These are phyloP conservation scores for Lanmaoa rubissima DNA, from an alignment of 768 basidiomycete species.

Conservation along the genomic window DNA sequence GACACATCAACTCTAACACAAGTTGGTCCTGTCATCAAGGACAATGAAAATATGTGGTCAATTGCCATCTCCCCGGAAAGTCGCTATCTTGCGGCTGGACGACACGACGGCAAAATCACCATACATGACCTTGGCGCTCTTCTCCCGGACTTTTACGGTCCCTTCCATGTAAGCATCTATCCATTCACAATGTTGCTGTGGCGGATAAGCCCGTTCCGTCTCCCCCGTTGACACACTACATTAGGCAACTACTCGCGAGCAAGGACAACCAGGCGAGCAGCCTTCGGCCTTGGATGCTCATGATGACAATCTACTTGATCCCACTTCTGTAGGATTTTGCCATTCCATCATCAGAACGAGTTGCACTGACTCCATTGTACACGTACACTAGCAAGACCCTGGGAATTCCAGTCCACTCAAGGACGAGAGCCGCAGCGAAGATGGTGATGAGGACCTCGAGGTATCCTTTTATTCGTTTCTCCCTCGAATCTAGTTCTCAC, in stretches of 20 bases:
- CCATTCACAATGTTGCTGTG: background rate
- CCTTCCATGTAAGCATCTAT: background rate
- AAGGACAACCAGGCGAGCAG: background rate
- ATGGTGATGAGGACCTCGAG: background rate
- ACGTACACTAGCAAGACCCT: background rate
- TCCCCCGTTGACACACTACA: background rate
- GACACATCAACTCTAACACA: background rate
- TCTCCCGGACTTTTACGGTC: constrained; percentile 2
- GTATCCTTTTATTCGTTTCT: background rate
- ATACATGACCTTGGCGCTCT: background rate
- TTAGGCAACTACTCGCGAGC: background rate
- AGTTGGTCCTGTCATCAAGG: background rate
- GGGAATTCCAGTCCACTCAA: background rate
- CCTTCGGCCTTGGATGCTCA: too few relatives aligned
- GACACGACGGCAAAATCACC: background rate
- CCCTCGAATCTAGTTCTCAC: background rate
- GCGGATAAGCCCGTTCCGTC: too few relatives aligned
- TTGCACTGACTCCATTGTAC: background rate
- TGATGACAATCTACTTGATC: background rate
- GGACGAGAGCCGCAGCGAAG: background rate
- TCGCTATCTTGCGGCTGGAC: background rate
- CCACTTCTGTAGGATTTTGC: background rate
- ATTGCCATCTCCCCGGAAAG: background rate
- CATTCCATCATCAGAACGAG: background rate
- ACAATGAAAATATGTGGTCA: rapidly evolving